A percentile compares a stretch with the other conserved stretches of the same genome.
phyloP scores from a whole-genome alignment of 495 filamentous ascomycete genomes.

The Emericellopsis terricola region DNA sequence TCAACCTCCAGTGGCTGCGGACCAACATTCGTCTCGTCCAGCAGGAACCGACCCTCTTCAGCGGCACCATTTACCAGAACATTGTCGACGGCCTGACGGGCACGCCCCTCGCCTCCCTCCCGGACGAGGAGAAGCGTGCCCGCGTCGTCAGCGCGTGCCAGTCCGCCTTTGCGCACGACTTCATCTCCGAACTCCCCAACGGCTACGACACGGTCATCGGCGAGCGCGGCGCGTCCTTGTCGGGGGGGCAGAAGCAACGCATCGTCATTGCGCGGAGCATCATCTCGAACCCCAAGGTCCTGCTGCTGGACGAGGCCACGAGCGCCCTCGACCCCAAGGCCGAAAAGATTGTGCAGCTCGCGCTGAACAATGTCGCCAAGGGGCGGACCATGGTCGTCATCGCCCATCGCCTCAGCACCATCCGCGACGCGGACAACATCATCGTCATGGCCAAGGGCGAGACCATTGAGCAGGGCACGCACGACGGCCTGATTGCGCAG shows the following conservation, averaged over 20 bases:
- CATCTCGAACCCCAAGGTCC: slow-evolving; percentile 82
- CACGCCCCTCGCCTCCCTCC: slow-evolving; percentile 50
- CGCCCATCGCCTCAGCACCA: slow-evolving; percentile 85
- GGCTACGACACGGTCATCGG: slow-evolving; percentile 90
- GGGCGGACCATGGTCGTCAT: slow-evolving; percentile 96
- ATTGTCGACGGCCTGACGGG: slow-evolving; percentile 80
- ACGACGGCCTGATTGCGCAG: slow-evolving; percentile 44
- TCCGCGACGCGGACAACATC: slow-evolving; percentile 88
- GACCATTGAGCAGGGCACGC: slow-evolving; percentile 74
- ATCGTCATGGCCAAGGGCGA: slow-evolving; percentile 73
- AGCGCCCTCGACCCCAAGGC: slow-evolving; percentile 90
- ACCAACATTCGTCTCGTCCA: slow-evolving; percentile 83
- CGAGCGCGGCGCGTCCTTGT: slow-evolving; percentile 81
- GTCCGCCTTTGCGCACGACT: slow-evolving; percentile 88
- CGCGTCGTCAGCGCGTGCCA: slow-evolving; percentile 65
- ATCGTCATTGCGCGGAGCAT: slow-evolving; percentile 76
- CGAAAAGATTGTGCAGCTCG: slow-evolving; percentile 87
- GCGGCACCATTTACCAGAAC: slow-evolving; percentile 71
- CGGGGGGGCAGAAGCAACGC: slow-evolving; percentile 91
- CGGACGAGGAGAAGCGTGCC: slow-evolving; percentile 44
- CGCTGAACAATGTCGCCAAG: slow-evolving; percentile 67
- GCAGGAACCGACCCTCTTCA: slow-evolving; percentile 68
- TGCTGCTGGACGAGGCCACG: slow-evolving; percentile 89
- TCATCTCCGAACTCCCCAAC: slow-evolving; percentile 68
- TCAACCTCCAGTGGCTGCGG: slow-evolving; percentile 84